Evolutionary conservation across 164 flowering plant species (phyloP), one percentile per base, ranked within the genome.

Genomic region (Magnolia officinalis): DNA sequence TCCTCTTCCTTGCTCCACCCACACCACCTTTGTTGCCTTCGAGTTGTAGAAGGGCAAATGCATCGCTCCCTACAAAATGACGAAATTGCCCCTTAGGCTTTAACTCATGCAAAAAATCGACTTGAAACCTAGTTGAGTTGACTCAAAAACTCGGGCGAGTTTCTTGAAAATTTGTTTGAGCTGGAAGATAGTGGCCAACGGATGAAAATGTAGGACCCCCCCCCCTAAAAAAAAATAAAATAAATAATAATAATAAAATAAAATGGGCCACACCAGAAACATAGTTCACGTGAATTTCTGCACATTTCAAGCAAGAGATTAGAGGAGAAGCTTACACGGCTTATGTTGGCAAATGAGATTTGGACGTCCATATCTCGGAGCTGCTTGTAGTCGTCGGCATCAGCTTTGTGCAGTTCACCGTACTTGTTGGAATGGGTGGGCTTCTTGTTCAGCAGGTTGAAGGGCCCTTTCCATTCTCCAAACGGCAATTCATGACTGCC

Each of bases 21-120:
- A 0, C 0, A 80, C 72, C 6, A 89, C 9, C 63, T 67, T 72
- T 9, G 87, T 86, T 0, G 89, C 70, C 59, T 74, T 83, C 0
- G 88, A 73, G 64, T 87, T 89, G 87, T 58, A 85, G 71, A 73
- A 79, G 2, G 91, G 92, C 2, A 78, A 83, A 63, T 75, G 2
- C 82, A 89, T 83, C 8, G 81, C 76, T 49, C 86, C 88, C 88
- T 83, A 70, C 18, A 4, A 37, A 37, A 37, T 37, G 45, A 37
- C 45, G 45, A 37, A 37, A 37, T 37, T 2, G 4, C 45, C 6
- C 45, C 45, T 37, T 37, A 4, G 6, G 45, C 45, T 37, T 37
- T 0, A 37, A 0, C 45, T 0, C 45, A 37, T 37, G 45, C 45
- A 4, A 37, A 37, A 37, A 37, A 3, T 37, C 6, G 45, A 37